Evolutionary conservation across 768 basidiomycete species (phyloP).

Genomic region (Tylopilus vinaceipallidus): DNA sequence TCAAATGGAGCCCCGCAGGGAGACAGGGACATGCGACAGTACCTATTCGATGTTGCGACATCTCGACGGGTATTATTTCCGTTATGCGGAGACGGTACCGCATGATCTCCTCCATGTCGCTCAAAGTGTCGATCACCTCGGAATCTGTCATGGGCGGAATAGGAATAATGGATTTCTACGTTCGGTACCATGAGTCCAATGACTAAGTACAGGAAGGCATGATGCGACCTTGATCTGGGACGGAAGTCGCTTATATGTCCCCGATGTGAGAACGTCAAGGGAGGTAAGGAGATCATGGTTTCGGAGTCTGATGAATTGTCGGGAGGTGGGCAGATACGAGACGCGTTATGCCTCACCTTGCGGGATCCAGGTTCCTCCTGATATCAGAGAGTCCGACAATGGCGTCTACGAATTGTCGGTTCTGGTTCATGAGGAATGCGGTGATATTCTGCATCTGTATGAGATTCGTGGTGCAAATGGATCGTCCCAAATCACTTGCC

Average conservation of each 20-base stretch:
- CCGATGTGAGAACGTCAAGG: slow-evolving; percentile 82
- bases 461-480: too few relatives aligned
- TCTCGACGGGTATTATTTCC: slow-evolving; percentile 80
- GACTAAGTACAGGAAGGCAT: slow-evolving; percentile 11
- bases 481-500: too few relatives aligned
- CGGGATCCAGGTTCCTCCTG: slow-evolving; percentile 68
- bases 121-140: slow-evolving; percentile 62
- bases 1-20: slow-evolving; percentile 9
- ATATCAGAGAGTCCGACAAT: slow-evolving; percentile 61
- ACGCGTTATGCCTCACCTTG: slow-evolving; percentile 51
- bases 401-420: slow-evolving; percentile 75
- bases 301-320: slow-evolving; percentile 55
- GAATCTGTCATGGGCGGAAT: slow-evolving; percentile 61
- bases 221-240: slow-evolving; percentile 67
- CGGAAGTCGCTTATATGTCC: slow-evolving; percentile 83
- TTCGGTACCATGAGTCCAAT: slow-evolving; percentile 22
- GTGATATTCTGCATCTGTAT: slow-evolving; percentile 89
- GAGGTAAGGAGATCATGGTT: slow-evolving; percentile 95
- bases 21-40: slow-evolving; percentile 27
- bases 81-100: slow-evolving; percentile 75
- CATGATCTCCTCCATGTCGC: slow-evolving; percentile 73
- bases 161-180: slow-evolving; percentile 71
- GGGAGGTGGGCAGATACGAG: background rate
- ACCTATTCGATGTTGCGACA: slow-evolving; percentile 71
- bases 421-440: slow-evolving; percentile 82